Evolutionary conservation across 2,329 filamentous ascomycete species (phyloP).

Genomic region (Ascocoryne sarcoides): DNA sequence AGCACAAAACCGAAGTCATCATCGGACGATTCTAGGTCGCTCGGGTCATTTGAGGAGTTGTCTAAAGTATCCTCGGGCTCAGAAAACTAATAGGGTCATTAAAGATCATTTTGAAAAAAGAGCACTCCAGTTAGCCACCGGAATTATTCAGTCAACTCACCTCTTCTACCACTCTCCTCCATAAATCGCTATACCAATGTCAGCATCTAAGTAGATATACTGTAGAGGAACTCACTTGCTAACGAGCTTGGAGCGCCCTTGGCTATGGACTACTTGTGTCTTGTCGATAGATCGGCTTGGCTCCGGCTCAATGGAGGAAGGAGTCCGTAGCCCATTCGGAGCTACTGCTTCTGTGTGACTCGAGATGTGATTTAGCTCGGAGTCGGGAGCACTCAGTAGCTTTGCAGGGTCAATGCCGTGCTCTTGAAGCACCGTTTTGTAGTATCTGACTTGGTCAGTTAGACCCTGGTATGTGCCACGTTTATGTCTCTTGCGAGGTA

Average conservation of each 20-base stretch:
- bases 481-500: slow-evolving; percentile 46
- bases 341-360: slow-evolving; percentile 2
- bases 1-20: slow-evolving; percentile 24
- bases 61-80: slow-evolving; percentile 19
- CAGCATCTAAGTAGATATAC: neutral
- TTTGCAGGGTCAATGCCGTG: slow-evolving; percentile 18
- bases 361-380: slow-evolving; percentile 1
- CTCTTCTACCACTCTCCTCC: slow-evolving; percentile 18
- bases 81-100: slow-evolving; percentile 19
- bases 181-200: slow-evolving; percentile 8
- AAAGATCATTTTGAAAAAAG: neutral
- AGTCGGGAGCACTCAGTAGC: slow-evolving; percentile 2
- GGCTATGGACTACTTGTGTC: slow-evolving; percentile 11
- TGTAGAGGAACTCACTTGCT: slow-evolving; percentile 13
- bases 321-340: slow-evolving; percentile 5
- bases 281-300: slow-evolving; percentile 8
- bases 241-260: slow-evolving; percentile 10
- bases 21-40: slow-evolving; percentile 17
- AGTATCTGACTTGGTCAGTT: slow-evolving; percentile 18
- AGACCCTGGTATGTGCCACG: slow-evolving; percentile 6
- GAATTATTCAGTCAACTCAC: too few relatives aligned
- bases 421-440: slow-evolving; percentile 21
- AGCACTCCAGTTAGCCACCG: too few relatives aligned
- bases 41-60: slow-evolving; percentile 16
- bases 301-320: neutral